Conservation (phyloP, 2,329 filamentous ascomycete species). For the Talaromyces sp. region DNA sequence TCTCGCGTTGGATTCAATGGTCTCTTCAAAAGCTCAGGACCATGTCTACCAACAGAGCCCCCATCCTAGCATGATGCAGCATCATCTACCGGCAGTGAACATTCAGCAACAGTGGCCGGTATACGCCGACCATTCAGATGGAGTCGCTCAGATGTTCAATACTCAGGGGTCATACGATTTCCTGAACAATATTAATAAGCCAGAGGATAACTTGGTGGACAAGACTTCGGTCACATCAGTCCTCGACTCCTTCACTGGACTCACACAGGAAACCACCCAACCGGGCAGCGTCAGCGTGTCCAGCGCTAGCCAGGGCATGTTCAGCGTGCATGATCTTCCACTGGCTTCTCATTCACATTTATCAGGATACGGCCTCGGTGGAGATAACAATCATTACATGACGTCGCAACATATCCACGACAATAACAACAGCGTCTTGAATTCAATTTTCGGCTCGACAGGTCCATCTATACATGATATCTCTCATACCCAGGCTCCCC, state of each 20-base stretch:
- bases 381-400: conserved; percentile 27
- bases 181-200: conserved; percentile 26
- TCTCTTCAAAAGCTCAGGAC: conserved; percentile 26
- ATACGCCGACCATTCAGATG: conserved; percentile 30
- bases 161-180: conserved; percentile 28
- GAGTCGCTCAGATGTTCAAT: conserved; percentile 28
- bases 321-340: conserved; percentile 30
- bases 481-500: conserved; percentile 20
- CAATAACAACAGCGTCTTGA: conserved; percentile 27
- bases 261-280: conserved; percentile 27
- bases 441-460: conserved; percentile 25
- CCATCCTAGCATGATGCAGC: conserved; percentile 28
- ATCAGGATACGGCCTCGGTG: conserved; percentile 23
- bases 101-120: conserved; percentile 30
- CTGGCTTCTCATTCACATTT: conserved; percentile 27
- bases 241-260: conserved; percentile 27
- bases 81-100: conserved; percentile 13
- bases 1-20: conserved; percentile 30
- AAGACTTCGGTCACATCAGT: conserved; percentile 31
- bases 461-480: conserved; percentile 31
- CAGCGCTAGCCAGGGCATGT: conserved; percentile 24
- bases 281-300: conserved; percentile 22
- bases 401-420: conserved; percentile 23
- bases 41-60: conserved; percentile 24
- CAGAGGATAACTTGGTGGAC: conserved; percentile 27